Conservation (phyloP, 768 basidiomycete genomes). For the Lactarius evosmus region DNA sequence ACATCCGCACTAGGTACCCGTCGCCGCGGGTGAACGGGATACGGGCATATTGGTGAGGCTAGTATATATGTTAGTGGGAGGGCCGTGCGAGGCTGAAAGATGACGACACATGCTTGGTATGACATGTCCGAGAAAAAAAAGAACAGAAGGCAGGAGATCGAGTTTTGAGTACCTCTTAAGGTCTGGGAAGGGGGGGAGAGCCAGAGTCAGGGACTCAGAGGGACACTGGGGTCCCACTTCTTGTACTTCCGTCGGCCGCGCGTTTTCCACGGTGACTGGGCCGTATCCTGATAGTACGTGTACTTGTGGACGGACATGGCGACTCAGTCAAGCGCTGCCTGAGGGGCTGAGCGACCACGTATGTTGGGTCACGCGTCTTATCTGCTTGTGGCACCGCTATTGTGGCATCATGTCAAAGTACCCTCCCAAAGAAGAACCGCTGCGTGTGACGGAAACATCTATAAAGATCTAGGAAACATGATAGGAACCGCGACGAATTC, state of each 20-base stretch:
- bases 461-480: slow-evolving; percentile 2
- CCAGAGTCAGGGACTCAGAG: not conserved
- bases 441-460: not conserved
- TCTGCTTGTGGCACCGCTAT: slow-evolving; percentile 22
- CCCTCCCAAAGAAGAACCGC: too few species aligned
- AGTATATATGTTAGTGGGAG: not conserved
- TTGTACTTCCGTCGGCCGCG: slow-evolving; percentile 11
- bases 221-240: slow-evolving; percentile 7
- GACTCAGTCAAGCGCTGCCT: slow-evolving; percentile 12
- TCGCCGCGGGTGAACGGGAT: not conserved
- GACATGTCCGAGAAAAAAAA: not conserved
- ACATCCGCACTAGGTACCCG: slow-evolving; percentile 20
- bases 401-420: slow-evolving; percentile 12
- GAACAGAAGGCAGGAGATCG: not conserved
- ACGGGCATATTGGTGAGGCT: not conserved
- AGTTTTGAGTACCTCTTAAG: not conserved
- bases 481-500: not conserved
- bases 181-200: not conserved
- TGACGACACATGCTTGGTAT: not conserved
- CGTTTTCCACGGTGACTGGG: slow-evolving; percentile 17
- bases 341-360: slow-evolving; percentile 8
- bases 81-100: not conserved
- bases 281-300: slow-evolving; percentile 27
- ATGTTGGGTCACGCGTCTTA: slow-evolving; percentile 12
- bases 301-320: slow-evolving; percentile 14